Conservation (phyloP, 2,329 filamentous ascomycete genomes). For the Ascochyta fabae region DNA sequence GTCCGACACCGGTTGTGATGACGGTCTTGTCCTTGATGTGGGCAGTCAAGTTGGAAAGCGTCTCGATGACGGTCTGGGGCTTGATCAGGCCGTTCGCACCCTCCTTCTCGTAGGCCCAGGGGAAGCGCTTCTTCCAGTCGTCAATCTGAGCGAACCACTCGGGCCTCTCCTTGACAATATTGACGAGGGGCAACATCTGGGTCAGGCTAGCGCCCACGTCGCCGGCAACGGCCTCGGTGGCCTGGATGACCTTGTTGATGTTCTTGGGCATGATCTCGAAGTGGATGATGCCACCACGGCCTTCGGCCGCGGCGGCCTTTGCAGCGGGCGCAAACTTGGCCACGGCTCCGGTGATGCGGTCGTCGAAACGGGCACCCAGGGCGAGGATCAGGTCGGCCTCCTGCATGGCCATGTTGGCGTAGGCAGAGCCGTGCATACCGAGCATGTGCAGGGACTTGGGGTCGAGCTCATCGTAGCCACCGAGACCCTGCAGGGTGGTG, state of each 20-base stretch:
- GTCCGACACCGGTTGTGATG: constrained; percentile 92
- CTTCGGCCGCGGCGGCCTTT: constrained; percentile 81
- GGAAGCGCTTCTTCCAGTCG: constrained; percentile 90
- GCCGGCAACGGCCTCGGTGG: constrained; percentile 92
- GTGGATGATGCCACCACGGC: constrained; percentile 91
- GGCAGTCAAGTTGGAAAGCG: constrained; percentile 82
- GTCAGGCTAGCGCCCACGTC: constrained; percentile 83
- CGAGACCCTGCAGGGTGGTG: constrained; percentile 92
- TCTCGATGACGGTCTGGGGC: constrained; percentile 90
- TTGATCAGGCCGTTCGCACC: constrained; percentile 83
- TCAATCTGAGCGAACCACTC: constrained; percentile 92
- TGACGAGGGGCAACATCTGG: constrained; percentile 74
- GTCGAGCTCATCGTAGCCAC: constrained; percentile 90
- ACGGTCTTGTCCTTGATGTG: constrained; percentile 82
- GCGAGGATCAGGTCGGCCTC: constrained; percentile 96
- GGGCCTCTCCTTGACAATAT: constrained; percentile 69
- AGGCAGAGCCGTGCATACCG: constrained; percentile 96
- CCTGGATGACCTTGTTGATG: constrained; percentile 99
- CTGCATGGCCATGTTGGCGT: constrained; percentile 98
- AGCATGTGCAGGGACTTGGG: constrained; percentile 97
- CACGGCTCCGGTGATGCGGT: constrained; percentile 85
- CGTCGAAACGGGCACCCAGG: constrained; percentile 91
- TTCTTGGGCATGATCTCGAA: constrained; percentile 99
- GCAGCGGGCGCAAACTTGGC: constrained; percentile 88
- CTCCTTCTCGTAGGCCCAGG: constrained; percentile 82